A percentile compares a stretch with the other conserved stretches of the same genome.
These are phyloP conservation scores for Globisporangium recalcitrans DNA, from an alignment of 352 stramenopile genomes.

Conservation along the genomic window DNA sequence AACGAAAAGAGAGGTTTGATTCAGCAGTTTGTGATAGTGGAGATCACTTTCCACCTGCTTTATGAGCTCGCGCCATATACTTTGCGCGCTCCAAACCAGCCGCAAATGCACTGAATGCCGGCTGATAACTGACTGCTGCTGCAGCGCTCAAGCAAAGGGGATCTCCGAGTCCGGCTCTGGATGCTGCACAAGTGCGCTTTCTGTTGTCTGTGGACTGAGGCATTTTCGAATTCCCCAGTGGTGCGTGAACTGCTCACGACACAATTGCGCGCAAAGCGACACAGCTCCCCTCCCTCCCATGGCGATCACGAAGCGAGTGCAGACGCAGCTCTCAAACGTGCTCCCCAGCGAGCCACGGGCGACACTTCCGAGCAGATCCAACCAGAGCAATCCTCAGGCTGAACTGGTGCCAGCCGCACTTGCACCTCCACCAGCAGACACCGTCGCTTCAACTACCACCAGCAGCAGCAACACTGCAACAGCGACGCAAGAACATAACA, in stretches of 20 bases:
- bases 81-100: not conserved
- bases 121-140: not conserved
- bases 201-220: too few relatives aligned
- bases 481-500: not conserved
- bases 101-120: not conserved
- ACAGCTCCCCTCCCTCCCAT: not conserved
- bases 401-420: not conserved
- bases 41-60: not conserved
- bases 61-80: conserved; percentile 3
- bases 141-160: not conserved
- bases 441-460: not conserved
- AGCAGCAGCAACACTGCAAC: not conserved
- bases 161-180: not conserved
- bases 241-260: not conserved
- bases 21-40: not conserved
- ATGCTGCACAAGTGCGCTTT: too few relatives aligned
- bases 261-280: not conserved
- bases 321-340: conserved; percentile 12
- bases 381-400: not conserved
- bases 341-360: not conserved
- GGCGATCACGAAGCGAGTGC: conserved; percentile 27
- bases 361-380: not conserved
- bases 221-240: not conserved
- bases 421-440: not conserved
- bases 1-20: not conserved